Evolutionary conservation across 805 yeast species (phyloP), one percentile per base, ranked within the genome.

Genomic region (Starmerella vaccinii): DNA sequence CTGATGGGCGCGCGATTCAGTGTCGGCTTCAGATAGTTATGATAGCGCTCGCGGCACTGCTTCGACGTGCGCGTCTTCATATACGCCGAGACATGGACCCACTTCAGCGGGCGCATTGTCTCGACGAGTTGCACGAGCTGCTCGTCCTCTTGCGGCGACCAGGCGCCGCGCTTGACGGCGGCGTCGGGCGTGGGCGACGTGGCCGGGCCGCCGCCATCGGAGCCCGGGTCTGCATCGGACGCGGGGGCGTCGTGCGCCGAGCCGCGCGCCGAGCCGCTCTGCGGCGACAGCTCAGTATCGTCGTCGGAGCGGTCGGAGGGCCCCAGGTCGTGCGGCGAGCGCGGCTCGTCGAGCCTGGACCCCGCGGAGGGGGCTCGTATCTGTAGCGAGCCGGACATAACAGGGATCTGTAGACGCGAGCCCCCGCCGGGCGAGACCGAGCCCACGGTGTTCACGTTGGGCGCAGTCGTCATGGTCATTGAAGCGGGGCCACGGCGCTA

Each of bases 41-140:
- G 95, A 65, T 84, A 87, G 19, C 96, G 74, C 65, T 87, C 96
- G 35, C 96, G 72, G 63, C 95, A 86, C 66, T 87, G 96, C 63
- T 88, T 88, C 6, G 95, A 95, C 2, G 94, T 82, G 56, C 96
- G 72, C 5, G 90, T 75, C 27, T 80, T 81, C 52, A 87, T 70
- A 50, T 76, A 71, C 57, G 80, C 82, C 10, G 95, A 79, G 18
- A 88, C 85, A 52, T 84, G 74, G 5, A 88, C 95, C 96, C 96
- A 87, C 63, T 85, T 85, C 35, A 84, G 75, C 9, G 95, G 87
- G 5, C 94, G 94, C 63, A 77, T 81, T 22, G 77, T 65, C 37
- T 76, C 69, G 35, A 87, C 84, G 22, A 87, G 72, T 21, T 81
- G 83, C 62, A 87, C 66, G 44, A 87, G 73, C 58, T 76, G 76